These are phyloP conservation scores for Saksenaea oblongispora DNA, from an alignment of 371 early-diverging fungal species.

Conservation along the genomic window DNA sequence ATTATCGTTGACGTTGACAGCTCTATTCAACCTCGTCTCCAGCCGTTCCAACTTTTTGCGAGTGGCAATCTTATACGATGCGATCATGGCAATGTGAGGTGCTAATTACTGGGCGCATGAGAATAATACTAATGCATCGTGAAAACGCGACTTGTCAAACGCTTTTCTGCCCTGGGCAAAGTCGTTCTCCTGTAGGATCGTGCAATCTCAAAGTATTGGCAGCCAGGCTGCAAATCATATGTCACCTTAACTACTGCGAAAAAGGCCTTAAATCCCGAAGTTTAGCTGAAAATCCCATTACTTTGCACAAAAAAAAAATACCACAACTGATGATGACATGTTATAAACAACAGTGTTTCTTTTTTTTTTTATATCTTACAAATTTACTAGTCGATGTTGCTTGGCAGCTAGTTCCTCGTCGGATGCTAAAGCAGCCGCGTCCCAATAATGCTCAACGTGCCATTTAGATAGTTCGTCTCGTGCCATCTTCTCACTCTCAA, in stretches of 20 bases:
- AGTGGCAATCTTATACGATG: neutral
- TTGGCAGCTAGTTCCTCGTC: constrained; percentile 45
- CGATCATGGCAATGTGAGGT: neutral
- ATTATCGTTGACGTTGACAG: neutral
- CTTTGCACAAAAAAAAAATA: neutral
- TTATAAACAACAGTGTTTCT: neutral
- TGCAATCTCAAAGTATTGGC: neutral
- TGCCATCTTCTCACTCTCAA: constrained; percentile 76
- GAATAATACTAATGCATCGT: neutral
- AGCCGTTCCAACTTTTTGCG: neutral
- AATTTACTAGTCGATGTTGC: constrained; percentile 23
- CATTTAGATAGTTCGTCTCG: constrained; percentile 69
- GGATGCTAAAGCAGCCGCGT: constrained; percentile 56
- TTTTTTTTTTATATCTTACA: neutral
- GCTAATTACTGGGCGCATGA: neutral
- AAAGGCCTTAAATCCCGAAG: neutral
- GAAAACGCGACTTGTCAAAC: neutral
- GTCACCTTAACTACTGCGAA: neutral
- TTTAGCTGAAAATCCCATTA: neutral
- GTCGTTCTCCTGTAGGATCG: neutral
- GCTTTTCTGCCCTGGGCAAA: neutral
- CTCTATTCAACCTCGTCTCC: neutral
- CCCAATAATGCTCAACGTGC: constrained; percentile 84
- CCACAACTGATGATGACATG: neutral
- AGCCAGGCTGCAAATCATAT: neutral